Evolutionary conservation across 2,329 filamentous ascomycete species (phyloP).

Genomic region (Ophiostoma angusticollis): DNA sequence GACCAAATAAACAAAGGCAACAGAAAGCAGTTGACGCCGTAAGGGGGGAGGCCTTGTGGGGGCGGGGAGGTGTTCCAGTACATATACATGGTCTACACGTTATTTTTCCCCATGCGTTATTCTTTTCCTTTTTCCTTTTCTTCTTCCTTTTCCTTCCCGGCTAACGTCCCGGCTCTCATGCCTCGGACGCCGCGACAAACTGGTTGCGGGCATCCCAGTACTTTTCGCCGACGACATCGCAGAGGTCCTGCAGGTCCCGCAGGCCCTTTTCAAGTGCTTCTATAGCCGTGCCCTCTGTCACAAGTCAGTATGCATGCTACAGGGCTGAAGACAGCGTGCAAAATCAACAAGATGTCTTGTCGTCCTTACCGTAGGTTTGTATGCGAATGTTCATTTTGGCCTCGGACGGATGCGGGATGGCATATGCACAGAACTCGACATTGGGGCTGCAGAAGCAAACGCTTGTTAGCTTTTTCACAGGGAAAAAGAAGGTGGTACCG

Average conservation of each 20-base stretch:
- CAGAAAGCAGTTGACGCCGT: too few species aligned
- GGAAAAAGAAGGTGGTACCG: background rate
- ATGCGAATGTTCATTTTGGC: constrained; percentile 94
- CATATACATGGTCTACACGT: background rate
- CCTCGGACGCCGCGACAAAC: constrained; percentile 25
- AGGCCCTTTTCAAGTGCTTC: constrained; percentile 86
- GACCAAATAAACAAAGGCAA: constrained; percentile 1
- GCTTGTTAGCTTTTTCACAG: too few species aligned
- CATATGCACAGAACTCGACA: constrained; percentile 96
- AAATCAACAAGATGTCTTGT: background rate
- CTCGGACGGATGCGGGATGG: constrained; percentile 93
- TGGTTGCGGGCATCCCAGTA: constrained; percentile 58
- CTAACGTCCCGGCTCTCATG: too few species aligned
- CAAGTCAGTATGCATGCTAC: background rate
- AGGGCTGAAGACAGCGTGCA: background rate
- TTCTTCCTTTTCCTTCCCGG: too few species aligned
- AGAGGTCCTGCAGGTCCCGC: constrained; percentile 76
- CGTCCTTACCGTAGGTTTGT: constrained; percentile 77
- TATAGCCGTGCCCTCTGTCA: constrained; percentile 62
- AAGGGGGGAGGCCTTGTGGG: too few species aligned
- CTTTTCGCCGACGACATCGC: constrained; percentile 86
- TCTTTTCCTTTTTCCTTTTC: background rate
- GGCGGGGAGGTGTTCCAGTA: background rate
- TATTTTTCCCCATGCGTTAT: background rate
- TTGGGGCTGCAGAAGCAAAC: constrained; percentile 61